These are phyloP conservation scores for Calcarisporium arbuscula DNA, from an alignment of 2,329 filamentous ascomycete species.

Conservation along the genomic window DNA sequence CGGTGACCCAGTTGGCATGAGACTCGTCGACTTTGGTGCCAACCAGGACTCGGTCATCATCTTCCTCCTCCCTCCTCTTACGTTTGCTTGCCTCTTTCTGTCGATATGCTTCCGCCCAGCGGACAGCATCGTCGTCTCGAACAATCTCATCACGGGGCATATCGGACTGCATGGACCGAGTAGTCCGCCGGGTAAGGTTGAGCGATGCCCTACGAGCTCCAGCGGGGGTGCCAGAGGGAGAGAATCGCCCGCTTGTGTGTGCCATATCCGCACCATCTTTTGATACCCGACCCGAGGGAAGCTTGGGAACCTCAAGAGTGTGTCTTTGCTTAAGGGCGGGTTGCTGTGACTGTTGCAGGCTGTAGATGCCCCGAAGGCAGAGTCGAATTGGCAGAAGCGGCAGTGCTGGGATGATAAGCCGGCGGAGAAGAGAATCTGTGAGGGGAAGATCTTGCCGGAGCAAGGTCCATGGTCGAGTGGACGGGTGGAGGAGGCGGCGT, in stretches of 20 bases:
- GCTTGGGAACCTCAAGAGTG: conserved; percentile 79
- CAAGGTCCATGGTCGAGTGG: too few species aligned
- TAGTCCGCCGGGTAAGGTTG: conserved; percentile 71
- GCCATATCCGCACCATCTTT: conserved; percentile 63
- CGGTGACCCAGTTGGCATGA: conserved; percentile 94
- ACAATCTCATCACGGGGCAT: conserved; percentile 74
- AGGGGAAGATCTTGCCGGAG: conserved; percentile 25
- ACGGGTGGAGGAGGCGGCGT: conserved; percentile 7
- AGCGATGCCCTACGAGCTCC: conserved; percentile 72
- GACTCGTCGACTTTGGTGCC: conserved; percentile 97
- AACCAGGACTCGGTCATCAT: conserved; percentile 90
- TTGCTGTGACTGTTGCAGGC: conserved; percentile 36
- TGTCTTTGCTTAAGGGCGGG: conserved; percentile 71
- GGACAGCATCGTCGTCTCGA: conserved; percentile 82
- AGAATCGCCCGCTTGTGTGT: conserved; percentile 74
- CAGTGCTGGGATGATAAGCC: conserved; percentile 38
- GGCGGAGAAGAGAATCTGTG: conserved; percentile 63
- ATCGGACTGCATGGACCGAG: conserved; percentile 81
- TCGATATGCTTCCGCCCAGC: conserved; percentile 89
- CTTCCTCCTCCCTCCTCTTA: conserved; percentile 75
- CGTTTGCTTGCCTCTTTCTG: conserved; percentile 87
- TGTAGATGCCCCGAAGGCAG: conserved; percentile 47
- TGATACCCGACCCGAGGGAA: conserved; percentile 56
- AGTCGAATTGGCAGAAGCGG: conserved; percentile 34
- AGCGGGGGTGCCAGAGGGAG: conserved; percentile 53